Base-by-base conservation (phyloP, 345 rosid genomes). In the Kandelia obovata region DNA sequence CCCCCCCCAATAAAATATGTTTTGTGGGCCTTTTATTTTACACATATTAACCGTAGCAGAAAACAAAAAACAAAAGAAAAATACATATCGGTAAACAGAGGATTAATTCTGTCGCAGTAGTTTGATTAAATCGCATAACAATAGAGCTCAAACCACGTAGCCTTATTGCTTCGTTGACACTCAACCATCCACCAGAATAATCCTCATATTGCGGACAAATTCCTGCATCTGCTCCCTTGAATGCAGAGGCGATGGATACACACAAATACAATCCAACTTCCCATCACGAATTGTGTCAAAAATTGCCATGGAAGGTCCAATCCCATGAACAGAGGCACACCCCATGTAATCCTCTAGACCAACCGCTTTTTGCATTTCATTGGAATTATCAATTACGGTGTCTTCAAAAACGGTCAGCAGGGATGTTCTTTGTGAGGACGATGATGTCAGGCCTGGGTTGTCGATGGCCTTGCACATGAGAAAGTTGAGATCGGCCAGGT, bases 401-500 rank as follows among this genome's bases (percentile, higher is more conserved):
- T 85, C 87, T 74, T 85, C 87, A 52, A 85, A 83, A 20, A 85
- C 80, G 0, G 89, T 73, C 51, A 85, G 64, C 52, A 78, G 66
- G 17, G 81, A 77, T 13, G 89, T 78, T 49, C 89, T 69, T 17
- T 78, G 16, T 2, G 89, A 78, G 10, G 84, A 67, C 0, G 87
- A 76, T 11, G 82, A 30, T 1, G 89, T 85, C 66, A 85, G 61
- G 53, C 71, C 61, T 0, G 85, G 87, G 70, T 81, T 85, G 19
- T 85, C 85, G 15, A 85, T 78, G 19, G 87, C 89, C 66, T 72
- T 83, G 65, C 80, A 59, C 89, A 85, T 85, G 10, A 85, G 72
- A 67, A 81, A 81, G 70, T 85, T 85, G 31, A 85, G 72, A 68
- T 85, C 89, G 6, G 80, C 80, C 85, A 83, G 79, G 78, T 85